These are phyloP conservation scores for Eimeria sp. DNA, from an alignment of 169 alveolate species.

Conservation along the genomic window DNA sequence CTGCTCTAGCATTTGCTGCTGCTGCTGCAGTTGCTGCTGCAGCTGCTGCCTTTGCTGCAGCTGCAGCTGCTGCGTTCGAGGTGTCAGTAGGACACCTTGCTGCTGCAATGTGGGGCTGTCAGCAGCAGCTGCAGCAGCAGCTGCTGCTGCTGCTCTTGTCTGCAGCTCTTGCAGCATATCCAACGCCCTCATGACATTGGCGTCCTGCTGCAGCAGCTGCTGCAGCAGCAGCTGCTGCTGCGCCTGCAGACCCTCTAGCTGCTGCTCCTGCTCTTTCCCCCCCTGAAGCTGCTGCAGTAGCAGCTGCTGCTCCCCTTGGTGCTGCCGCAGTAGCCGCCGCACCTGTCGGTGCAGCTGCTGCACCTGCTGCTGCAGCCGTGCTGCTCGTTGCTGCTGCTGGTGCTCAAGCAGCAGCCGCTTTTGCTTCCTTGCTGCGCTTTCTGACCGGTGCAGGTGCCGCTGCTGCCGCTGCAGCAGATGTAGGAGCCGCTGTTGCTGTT, in stretches of 20 bases:
- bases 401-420: slow-evolving; percentile 4
- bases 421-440: neutral
- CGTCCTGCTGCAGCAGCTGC: slow-evolving; percentile 66
- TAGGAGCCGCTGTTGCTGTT: slow-evolving; percentile 43
- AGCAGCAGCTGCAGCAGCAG: neutral
- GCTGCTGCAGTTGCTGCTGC: slow-evolving; percentile 58
- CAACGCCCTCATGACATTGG: slow-evolving; percentile 14
- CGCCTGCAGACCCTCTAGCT: slow-evolving; percentile 31
- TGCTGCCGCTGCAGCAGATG: neutral
- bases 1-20: slow-evolving; percentile 63
- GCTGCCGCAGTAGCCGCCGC: slow-evolving; percentile 69
- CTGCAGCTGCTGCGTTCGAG: slow-evolving; percentile 18
- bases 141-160: slow-evolving; percentile 24
- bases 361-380: slow-evolving; percentile 54
- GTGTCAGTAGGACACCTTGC: neutral
- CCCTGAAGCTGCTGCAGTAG: slow-evolving; percentile 60
- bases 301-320: slow-evolving; percentile 60
- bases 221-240: slow-evolving; percentile 63
- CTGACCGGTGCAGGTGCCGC: slow-evolving; percentile 36
- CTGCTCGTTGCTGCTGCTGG: slow-evolving; percentile 51
- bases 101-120: neutral
- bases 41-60: slow-evolving; percentile 33
- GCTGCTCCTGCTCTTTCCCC: slow-evolving; percentile 39
- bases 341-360: slow-evolving; percentile 62
- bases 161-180: slow-evolving; percentile 50